Percentiles rank a stretch among this genome's conserved stretches.
phyloP scores from a whole-genome alignment of 2,329 filamentous ascomycete genomes.

The Colletotrichum gigasporum region DNA sequence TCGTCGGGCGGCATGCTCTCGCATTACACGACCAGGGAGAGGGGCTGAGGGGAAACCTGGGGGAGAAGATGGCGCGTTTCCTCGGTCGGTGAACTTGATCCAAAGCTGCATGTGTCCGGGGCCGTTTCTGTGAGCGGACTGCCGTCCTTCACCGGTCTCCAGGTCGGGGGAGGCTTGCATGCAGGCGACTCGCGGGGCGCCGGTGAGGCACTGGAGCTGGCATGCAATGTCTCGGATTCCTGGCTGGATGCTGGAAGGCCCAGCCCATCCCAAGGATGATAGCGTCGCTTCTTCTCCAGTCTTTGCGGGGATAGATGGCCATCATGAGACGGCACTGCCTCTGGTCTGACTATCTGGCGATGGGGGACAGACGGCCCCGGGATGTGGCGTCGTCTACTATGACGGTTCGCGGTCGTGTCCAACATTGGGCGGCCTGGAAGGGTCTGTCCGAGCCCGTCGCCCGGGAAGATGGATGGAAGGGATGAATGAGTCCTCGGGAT shows the following conservation, averaged over 20 bases:
- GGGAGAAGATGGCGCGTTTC: background rate
- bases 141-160: slow-evolving; percentile 5
- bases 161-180: slow-evolving; percentile 7
- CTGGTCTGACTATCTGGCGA: background rate
- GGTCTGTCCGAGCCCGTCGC: no score
- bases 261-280: background rate
- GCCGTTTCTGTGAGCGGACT: background rate
- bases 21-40: background rate
- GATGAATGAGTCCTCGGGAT: background rate
- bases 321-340: background rate
- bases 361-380: background rate
- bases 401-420: no score
- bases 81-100: background rate
- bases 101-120: background rate
- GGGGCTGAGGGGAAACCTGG: background rate
- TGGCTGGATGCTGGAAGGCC: background rate
- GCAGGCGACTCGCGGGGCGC: background rate
- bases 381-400: no score
- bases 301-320: no score
- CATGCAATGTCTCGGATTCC: slow-evolving; percentile 5
- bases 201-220: slow-evolving; percentile 1
- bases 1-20: background rate
- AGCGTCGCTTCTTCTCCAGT: background rate
- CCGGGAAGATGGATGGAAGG: slow-evolving; percentile 2
- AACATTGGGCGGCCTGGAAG: no score